Conservation (phyloP, 2,329 filamentous ascomycete genomes). For the Fusarium kyushuense region DNA sequence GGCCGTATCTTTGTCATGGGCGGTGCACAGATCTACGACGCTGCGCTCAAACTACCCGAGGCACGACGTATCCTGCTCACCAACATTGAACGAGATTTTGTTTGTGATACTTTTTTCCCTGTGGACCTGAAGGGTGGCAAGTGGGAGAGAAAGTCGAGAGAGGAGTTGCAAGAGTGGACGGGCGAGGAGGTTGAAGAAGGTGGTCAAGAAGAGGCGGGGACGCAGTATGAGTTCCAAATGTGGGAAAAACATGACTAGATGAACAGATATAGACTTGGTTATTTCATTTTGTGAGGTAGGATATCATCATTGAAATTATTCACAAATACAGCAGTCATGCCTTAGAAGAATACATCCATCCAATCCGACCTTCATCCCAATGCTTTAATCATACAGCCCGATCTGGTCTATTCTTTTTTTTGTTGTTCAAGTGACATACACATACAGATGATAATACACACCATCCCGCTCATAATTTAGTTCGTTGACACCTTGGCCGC, state of each 20-base stretch:
- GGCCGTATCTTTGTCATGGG: constrained; percentile 87
- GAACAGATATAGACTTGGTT: background rate
- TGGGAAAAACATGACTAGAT: constrained; percentile 68
- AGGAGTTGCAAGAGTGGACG: constrained; percentile 71
- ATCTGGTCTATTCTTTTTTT: constrained; percentile 7
- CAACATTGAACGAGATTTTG: constrained; percentile 74
- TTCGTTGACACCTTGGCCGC: constrained; percentile 41
- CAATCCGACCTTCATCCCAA: background rate
- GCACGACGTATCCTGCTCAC: constrained; percentile 77
- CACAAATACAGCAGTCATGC: constrained; percentile 33
- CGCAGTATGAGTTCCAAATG: constrained; percentile 78
- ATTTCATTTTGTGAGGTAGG: constrained; percentile 13
- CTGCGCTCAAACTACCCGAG: constrained; percentile 71
- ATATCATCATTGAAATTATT: constrained; percentile 40
- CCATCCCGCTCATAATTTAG: constrained; percentile 15
- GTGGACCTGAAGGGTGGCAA: constrained; percentile 62
- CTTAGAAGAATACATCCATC: constrained; percentile 6
- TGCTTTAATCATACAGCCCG: constrained; percentile 42
- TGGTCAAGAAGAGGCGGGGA: constrained; percentile 71
- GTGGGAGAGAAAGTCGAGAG: constrained; percentile 67
- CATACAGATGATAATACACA: constrained; percentile 46
- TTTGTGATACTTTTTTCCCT: constrained; percentile 81
- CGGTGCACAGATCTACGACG: constrained; percentile 85
- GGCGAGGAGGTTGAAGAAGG: constrained; percentile 72
- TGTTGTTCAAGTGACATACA: constrained; percentile 17